Base-by-base conservation (phyloP, 768 basidiomycete genomes). In the Brasilioporus rufonigricans region DNA sequence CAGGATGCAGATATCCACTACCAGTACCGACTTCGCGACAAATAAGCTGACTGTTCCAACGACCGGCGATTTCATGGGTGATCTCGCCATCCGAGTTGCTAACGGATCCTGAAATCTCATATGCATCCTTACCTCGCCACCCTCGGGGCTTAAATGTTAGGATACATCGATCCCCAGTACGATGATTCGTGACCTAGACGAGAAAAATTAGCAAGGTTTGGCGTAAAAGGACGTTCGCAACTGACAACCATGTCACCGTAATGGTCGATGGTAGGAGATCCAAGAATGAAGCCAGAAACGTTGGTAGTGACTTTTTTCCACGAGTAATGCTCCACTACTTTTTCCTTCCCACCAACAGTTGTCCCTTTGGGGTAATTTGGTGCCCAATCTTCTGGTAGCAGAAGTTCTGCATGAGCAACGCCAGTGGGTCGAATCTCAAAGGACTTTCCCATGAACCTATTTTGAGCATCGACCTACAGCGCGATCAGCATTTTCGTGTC, bases 361-460 rank as follows among this genome's bases (percentile, higher is more conserved):
- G 72, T 73, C 1, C 80, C 80, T 61, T 76, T 80, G 3, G 89
- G 88, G 61, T 90, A 89, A 29, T 73, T 65, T 0, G 81, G 80
- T 0, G 74, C 88, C 71, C 80, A 79, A 12, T 83, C 83, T 46
- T 79, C 76, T 0, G 93, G 89, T 4, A 98, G 70, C 18, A 89
- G 73, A 10, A 98, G 76, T 43, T 96, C 89, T 6, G 82, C 87
- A 62, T 98, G 95, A 0, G 94, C 95, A 11, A 93, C 78, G n/a
- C 95, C 95, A 2, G 94, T 98, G 2, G 95, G 95, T 24, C 92
- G 76, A 62, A 98, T 97, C 76, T 98, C 95, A 65, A 98, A 98
- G 0, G 89, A 91, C 70, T 94, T 93, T 39, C 95, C 95, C 80
- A 93, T 87, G 71, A 98, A 97, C 73, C 87, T 96, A 69, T 94